phyloP scores from a whole-genome alignment of 768 basidiomycete genomes.

The Trametes cubensis region DNA sequence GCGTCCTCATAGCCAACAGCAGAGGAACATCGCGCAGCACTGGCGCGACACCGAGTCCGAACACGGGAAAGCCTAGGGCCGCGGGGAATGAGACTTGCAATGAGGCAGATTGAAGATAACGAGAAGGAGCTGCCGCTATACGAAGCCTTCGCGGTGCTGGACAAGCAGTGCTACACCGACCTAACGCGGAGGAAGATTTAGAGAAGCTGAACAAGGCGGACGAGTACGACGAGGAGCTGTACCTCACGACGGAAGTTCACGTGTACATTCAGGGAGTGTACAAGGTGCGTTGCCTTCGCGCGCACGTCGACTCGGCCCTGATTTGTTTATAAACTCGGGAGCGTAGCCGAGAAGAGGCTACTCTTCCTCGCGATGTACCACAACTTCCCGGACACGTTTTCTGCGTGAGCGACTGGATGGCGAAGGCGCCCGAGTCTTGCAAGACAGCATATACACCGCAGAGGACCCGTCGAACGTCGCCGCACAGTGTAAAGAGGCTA shows the following conservation, averaged over 20 bases:
- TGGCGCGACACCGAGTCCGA: no score
- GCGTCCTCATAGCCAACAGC: no score
- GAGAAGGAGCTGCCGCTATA: neutral
- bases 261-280: constrained; percentile 71
- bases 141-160: constrained; percentile 21
- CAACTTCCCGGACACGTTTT: constrained; percentile 45
- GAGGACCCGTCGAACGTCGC: constrained; percentile 35
- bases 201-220: constrained; percentile 39
- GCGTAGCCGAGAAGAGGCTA: constrained; percentile 45
- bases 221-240: constrained; percentile 54
- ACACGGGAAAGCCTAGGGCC: neutral
- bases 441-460: constrained; percentile 32
- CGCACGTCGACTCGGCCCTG: neutral
- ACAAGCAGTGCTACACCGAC: constrained; percentile 17
- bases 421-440: constrained; percentile 22
- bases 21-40: no score
- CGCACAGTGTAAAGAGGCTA: constrained; percentile 30
- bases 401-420: constrained; percentile 26
- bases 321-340: neutral
- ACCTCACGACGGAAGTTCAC: constrained; percentile 71
- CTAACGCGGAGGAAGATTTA: constrained; percentile 24
- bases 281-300: constrained; percentile 11
- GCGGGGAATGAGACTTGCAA: neutral
- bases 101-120: neutral
- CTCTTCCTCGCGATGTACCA: constrained; percentile 47